Base-by-base conservation (phyloP, 139 green algal species). In the Mesotaenium endlicherianum region DNA sequence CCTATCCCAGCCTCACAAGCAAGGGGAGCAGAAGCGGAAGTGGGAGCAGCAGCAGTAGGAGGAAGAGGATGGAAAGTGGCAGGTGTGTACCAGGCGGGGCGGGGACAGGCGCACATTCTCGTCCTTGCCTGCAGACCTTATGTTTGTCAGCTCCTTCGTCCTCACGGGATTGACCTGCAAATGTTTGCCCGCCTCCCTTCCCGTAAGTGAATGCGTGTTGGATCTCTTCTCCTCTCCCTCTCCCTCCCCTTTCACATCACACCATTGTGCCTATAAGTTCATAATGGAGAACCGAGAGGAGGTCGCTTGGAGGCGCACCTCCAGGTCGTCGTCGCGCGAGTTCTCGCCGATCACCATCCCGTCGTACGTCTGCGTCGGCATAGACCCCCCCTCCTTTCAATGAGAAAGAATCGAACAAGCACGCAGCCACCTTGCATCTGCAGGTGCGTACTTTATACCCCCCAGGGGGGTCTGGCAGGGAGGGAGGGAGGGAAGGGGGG, bases 111-210 rank as follows among this genome's bases (percentile, higher is more conserved):
- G 71, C 30, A 96, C 77, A 74, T 92, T 93, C 44, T 97, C 94
- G 6, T 97, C 94, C 0, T 87, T 88, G 14, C 78, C 69, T 17
- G 90, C 84, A n/a, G 79, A 89, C 14, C 94, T 89, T 41, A 97
- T 90, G 72, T 97, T 97, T 41, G 88, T 94, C 17, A 95, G 89
- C 85, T 95, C 92, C 92, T 97, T 97, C 75, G 93, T 93, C 0
- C 90, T 88, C 2, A 92, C 88, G 0, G 93, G 91, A 89, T 97
- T 97, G 0, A 95, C 83, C 57, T 96, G 91, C 64, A 96, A n/a
- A n/a, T n/a, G n/a, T n/a, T n/a, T n/a, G n/a, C n/a, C n/a, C n/a
- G n/a, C n/a, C n/a, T n/a, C n/a, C n/a, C n/a, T n/a, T n/a, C n/a
- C n/a, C n/a, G n/a, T n/a, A n/a, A n/a, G n/a, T n/a, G n/a, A n/a